Evolutionary conservation across 2,329 filamentous ascomycete species (phyloP), one percentile per base, ranked within the genome.

Genomic region (Calycina herbarum): DNA sequence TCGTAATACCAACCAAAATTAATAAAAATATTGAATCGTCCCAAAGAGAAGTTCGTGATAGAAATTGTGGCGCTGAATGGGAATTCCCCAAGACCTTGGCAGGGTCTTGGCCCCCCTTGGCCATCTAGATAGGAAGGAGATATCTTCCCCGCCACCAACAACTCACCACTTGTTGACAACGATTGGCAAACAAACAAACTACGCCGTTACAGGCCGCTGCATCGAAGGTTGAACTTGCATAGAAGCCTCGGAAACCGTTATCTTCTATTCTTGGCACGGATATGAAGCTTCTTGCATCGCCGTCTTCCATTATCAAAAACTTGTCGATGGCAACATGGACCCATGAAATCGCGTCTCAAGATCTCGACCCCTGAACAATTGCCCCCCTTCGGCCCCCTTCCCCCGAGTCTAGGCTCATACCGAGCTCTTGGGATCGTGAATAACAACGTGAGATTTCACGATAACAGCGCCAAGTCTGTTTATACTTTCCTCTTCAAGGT

Each of bases 401-500:
- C 24, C 11, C 8, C 24, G 24, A 54, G 20, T 24, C 20, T 54
- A 24, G 48, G 48, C 48, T 27, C 48, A 27, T 27, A 54, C 48
- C 48, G n/a, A 48, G 17, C 17, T 48, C 42, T 48, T 48, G 42
- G 42, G 42, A 2, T 33, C 42, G 42, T 20, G n/a, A n/a, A 8
- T 48, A 48, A 48, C 17, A 48, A 20, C 42, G 42, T 48, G 42
- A 48, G 42, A 48, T n/a, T 48, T 20, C 3, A 48, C 42, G 42
- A 48, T 48, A 48, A 48, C 42, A 15, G n/a, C 6, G 42, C 42
- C 42, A 54, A 54, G 48, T 24, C 8, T 54, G 48, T 24, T 54
- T 54, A 54, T 54, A 54, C 48, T 54, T 54, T 54, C 48, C 48
- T 54, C 20, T 54, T 54, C 48, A 24, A 54, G 48, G 20, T 54